Base-by-base conservation (phyloP, 225 moss, liverwort and hornwort species). In the Neckera pumila region DNA sequence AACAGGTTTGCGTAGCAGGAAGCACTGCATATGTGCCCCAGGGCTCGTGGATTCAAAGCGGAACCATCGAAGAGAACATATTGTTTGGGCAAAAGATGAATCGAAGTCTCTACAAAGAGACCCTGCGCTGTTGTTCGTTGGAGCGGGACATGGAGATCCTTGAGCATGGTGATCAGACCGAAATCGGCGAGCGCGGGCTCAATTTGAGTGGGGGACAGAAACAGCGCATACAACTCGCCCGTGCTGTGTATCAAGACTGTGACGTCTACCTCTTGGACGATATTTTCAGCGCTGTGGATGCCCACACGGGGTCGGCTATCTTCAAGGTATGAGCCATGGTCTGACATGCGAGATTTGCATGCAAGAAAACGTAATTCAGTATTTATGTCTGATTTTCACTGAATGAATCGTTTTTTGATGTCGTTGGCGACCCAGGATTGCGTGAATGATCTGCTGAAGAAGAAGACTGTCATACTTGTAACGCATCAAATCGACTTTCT, bases 161-260 rank as follows among this genome's bases (percentile, higher is more conserved):
- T 53, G 93, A 93, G 85, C 83, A 90, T 28, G 93, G 89, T 45
- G 91, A 93, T 62, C 88, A 96, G 86, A 98, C 97, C 2, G 89
- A 95, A 84, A 96, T 98, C 80, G 97, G 96, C 33, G 95, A 97
- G 91, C 93, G 98, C 31, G 98, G 96, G 34, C 91, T 98, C 20
- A 97, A 98, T 81, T 87, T 98, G 89, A 98, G 97, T 45, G 98
- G 96, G 28, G 96, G 96, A 31, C 97, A 97, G 86, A 98, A 97
- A 85, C 98, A 98, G 72, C 95, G 97, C 74, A 90, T 97, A 84
- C 96, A 96, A 86, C 94, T 98, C 47, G 97, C 98, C 9, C 95
- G 97, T 73, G 98, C 97, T 53, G 89, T 98, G 25, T 98, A 95
- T 90, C 94, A 96, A 85, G 93, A 97, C 78, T 93, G 93, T 59